Conservation (phyloP, 352 stramenopile genomes). For the Globisporangium uncinulatum region DNA sequence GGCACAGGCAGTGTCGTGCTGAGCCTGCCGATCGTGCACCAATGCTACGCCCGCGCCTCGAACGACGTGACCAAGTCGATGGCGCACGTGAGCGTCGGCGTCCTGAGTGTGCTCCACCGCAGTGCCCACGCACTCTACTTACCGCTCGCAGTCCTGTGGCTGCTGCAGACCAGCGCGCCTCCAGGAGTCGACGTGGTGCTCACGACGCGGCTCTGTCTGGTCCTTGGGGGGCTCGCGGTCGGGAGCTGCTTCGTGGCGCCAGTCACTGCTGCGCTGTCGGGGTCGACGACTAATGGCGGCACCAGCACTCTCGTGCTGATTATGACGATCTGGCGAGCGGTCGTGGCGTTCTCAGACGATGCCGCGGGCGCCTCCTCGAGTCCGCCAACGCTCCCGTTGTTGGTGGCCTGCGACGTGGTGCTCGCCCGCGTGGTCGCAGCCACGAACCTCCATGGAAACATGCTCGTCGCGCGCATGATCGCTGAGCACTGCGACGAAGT, state of each 20-base stretch:
- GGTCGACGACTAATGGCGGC: conserved; percentile 3
- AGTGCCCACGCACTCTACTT: conserved; percentile 41
- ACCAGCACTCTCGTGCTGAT: conserved; percentile 19
- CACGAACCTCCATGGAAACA: conserved; percentile 30
- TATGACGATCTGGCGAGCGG: conserved; percentile 19
- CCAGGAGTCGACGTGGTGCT: conserved; percentile 8
- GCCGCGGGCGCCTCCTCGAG: conserved; percentile 2
- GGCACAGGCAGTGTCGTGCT: conserved; percentile 28
- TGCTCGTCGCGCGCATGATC: conserved; percentile 34
- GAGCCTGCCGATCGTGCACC: conserved; percentile 25
- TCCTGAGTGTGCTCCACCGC: conserved; percentile 21
- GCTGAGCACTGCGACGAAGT: conserved; percentile 42
- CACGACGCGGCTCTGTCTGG: conserved; percentile 11
- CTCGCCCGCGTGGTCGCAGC: conserved; percentile 25
- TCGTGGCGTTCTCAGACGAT: conserved; percentile 10
- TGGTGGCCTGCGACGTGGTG: conserved; percentile 36
- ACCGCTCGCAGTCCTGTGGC: conserved; percentile 31
- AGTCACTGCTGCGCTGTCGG: conserved; percentile 2
- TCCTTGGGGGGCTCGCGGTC: conserved; percentile 18
- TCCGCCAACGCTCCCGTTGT: conserved; percentile 26
- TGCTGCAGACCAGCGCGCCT: conserved; percentile 23
- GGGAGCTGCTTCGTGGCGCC: conserved; percentile 36
- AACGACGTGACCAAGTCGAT: conserved; percentile 40
- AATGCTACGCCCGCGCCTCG: conserved; percentile 25
- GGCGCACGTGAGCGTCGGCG: conserved; percentile 19